A percentile compares a stretch with the other conserved stretches of the same genome.
These are phyloP conservation scores for Venturia aucupariae DNA, from an alignment of 2,329 filamentous ascomycete species.

Conservation along the genomic window DNA sequence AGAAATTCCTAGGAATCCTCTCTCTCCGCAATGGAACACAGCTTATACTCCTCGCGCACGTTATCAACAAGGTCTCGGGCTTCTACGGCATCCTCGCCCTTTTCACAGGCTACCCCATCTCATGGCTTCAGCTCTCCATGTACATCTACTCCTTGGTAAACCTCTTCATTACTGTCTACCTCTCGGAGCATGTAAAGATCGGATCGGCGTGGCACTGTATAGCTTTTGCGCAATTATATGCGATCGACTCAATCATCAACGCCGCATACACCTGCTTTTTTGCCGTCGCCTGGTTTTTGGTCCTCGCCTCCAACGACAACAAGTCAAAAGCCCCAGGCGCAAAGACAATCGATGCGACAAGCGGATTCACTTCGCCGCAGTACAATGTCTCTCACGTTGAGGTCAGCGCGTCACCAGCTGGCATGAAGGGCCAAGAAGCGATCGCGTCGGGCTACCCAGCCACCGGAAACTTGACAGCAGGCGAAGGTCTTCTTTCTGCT, in stretches of 20 bases:
- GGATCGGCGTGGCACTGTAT: constrained; percentile 72
- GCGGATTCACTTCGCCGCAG: constrained; percentile 56
- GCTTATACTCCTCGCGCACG: constrained; percentile 69
- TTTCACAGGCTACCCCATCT: constrained; percentile 76
- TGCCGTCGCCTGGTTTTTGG: constrained; percentile 75
- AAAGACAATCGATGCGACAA: constrained; percentile 50
- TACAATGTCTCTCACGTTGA: constrained; percentile 51
- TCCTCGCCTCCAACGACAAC: constrained; percentile 49
- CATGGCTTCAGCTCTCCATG: constrained; percentile 75
- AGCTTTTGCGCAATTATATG: constrained; percentile 74
- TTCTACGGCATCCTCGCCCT: constrained; percentile 85
- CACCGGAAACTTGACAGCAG: constrained; percentile 16
- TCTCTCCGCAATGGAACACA: constrained; percentile 80
- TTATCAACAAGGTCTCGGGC: constrained; percentile 88
- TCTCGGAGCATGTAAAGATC: constrained; percentile 71
- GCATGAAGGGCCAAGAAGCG: constrained; percentile 42
- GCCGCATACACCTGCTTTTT: constrained; percentile 74
- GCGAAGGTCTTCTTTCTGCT: constrained; percentile 18
- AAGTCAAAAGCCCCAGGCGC: constrained; percentile 39
- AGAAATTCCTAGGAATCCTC: constrained; percentile 66
- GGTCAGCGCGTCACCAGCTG: constrained; percentile 41
- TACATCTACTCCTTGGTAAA: constrained; percentile 78
- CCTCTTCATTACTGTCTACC: constrained; percentile 57
- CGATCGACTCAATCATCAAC: constrained; percentile 74
- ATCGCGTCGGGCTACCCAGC: constrained; percentile 35